Evolutionary conservation across 2,329 filamentous ascomycete species (phyloP).

Genomic region (Madurella fahalii): DNA sequence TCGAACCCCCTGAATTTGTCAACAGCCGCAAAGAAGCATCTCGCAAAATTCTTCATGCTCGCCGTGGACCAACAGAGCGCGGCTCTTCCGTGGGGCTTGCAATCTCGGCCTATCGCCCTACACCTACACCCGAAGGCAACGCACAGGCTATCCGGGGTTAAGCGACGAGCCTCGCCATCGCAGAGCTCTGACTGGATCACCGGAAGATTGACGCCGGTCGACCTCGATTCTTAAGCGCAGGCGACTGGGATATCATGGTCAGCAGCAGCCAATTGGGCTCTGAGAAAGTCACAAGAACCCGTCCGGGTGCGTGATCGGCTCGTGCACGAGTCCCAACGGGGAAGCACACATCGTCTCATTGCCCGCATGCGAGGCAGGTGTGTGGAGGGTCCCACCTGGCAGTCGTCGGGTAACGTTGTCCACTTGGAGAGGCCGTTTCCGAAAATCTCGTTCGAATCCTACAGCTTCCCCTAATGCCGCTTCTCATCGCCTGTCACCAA

Average conservation of each 20-base stretch:
- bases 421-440: not conserved
- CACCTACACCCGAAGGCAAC: not conserved
- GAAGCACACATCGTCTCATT: not conserved
- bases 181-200: slow-evolving; percentile 10
- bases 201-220: not conserved
- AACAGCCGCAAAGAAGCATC: not conserved
- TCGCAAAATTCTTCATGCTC: slow-evolving; percentile 3
- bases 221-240: slow-evolving; percentile 13
- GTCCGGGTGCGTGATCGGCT: slow-evolving; percentile 4
- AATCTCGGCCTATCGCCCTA: slow-evolving; percentile 1
- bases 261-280: slow-evolving; percentile 7
- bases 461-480: slow-evolving; percentile 7
- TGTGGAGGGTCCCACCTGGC: not conserved
- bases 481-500: slow-evolving; percentile 3
- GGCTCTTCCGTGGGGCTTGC: not conserved
- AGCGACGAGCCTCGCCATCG: not conserved
- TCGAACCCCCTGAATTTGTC: not conserved
- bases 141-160: not conserved
- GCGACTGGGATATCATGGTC: not conserved
- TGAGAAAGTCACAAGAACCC: not conserved
- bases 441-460: not conserved
- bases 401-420: not conserved
- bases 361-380: not conserved
- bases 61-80: not conserved
- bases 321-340: not conserved